Evolutionary conservation across 164 flowering plant species (phyloP), one percentile per base, ranked within the genome.

Genomic region (Magnolia kwangsiensis): DNA sequence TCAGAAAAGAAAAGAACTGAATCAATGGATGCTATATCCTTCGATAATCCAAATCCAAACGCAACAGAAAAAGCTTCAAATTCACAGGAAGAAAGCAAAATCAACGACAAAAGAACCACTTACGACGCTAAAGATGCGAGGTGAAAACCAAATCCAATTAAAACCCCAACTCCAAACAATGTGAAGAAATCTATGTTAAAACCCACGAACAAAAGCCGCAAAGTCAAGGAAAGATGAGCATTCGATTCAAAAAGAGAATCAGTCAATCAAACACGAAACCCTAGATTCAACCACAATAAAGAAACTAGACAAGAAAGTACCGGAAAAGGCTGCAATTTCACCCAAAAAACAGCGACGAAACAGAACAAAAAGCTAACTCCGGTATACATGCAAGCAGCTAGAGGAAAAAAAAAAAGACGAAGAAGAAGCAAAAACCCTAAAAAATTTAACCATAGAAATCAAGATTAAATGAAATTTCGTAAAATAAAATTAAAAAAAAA

Each of bases 221-320:
- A 37, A 4, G 45, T 55, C 61, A 55, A 55, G 61, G 61, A 55
- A 55, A 55, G 61, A 11, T 11, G 11, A n/a, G 24, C 31, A 37
- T 73, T 31, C 20, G 37, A 19, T 61, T 58, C 14, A 73, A 73
- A 58, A n/a, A 63, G 13, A 73, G 64, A 45, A 73, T 27, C 50
- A 13, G 21, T 72, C 21, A 29, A 72, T 59, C 9, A 58, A 24
- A 24, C 16, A 58, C 31, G 11, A 29, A 31, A 6, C 67, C 23
- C 51, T 8, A 63, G 55, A 61, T 61, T 29, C 13, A 27, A 73
- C 18, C 27, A 4, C 11, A 37, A 16, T n/a, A 72, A 58, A 24
- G 50, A 72, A 72, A 24, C 74, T 14, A 16, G 51, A 21, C 69
- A 8, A 68, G 29, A 31, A 73, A 61, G 75, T 61, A 73, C 24